Percentiles rank a stretch among this genome's conserved stretches.
Conservation (phyloP, 2,329 filamentous ascomycete species). For the Hirsutella thompsonii region DNA sequence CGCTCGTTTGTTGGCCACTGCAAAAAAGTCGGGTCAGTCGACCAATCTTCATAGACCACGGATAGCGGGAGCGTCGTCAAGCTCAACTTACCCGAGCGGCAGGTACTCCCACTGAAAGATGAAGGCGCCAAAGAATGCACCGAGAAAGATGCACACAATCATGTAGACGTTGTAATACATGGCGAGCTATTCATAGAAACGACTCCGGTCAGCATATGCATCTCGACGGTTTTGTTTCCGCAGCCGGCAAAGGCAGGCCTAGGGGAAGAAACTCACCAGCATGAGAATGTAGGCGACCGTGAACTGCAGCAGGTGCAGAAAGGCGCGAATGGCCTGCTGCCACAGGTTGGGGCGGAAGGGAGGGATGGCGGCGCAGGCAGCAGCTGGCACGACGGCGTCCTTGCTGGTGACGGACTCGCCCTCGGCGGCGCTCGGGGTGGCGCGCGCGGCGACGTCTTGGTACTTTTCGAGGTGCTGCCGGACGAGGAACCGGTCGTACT, state of each 20-base stretch:
- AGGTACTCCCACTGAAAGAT: constrained; percentile 59
- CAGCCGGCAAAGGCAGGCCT: not conserved
- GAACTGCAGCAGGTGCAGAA: constrained; percentile 60
- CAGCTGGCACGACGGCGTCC: constrained; percentile 2
- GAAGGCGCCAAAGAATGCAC: constrained; percentile 59
- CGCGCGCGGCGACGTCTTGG: constrained; percentile 5
- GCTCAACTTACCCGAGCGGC: constrained; percentile 12
- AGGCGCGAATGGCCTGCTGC: constrained; percentile 54
- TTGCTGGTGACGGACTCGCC: constrained; percentile 11
- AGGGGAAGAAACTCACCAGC: constrained; percentile 26
- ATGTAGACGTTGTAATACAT: constrained; percentile 61
- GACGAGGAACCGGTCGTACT: constrained; percentile 58
- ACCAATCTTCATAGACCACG: not conserved
- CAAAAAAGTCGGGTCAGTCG: not conserved
- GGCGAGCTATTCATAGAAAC: constrained; percentile 25
- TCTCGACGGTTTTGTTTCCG: no score
- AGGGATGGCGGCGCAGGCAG: constrained; percentile 10
- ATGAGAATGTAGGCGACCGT: constrained; percentile 69
- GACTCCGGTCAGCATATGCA: not conserved
- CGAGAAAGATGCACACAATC: constrained; percentile 70
- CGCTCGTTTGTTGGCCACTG: constrained; percentile 17
- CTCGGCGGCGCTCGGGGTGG: constrained; percentile 4
- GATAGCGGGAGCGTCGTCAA: not conserved
- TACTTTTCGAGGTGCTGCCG: constrained; percentile 32
- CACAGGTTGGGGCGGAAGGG: constrained; percentile 42